These are phyloP conservation scores for Lachnum nothofagi DNA, from an alignment of 2,329 filamentous ascomycete species.

Conservation along the genomic window DNA sequence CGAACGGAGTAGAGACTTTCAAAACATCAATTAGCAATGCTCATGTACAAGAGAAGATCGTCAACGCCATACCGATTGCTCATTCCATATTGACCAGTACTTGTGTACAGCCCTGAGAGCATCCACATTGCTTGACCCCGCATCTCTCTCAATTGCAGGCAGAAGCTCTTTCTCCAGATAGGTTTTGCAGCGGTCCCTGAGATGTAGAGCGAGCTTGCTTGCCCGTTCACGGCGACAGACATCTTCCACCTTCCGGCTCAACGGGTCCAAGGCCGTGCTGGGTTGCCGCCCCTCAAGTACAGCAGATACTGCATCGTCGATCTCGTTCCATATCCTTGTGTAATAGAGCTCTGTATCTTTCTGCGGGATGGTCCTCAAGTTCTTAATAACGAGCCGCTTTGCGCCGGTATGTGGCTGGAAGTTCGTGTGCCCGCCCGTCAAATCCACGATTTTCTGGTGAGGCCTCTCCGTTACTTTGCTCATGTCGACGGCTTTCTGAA, in stretches of 20 bases:
- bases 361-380: slow-evolving; percentile 60
- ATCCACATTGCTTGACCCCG: slow-evolving; percentile 53
- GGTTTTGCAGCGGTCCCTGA: slow-evolving; percentile 60
- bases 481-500: slow-evolving; percentile 19
- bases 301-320: slow-evolving; percentile 66
- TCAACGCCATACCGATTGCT: slow-evolving; percentile 57
- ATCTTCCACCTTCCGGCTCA: slow-evolving; percentile 89
- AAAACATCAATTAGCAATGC: slow-evolving; percentile 11
- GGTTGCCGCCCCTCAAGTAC: slow-evolving; percentile 65
- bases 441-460: slow-evolving; percentile 21
- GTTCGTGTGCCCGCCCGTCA: slow-evolving; percentile 25
- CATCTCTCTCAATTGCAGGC: slow-evolving; percentile 46
- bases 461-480: slow-evolving; percentile 20
- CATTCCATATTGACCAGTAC: slow-evolving; percentile 73
- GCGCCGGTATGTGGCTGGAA: slow-evolving; percentile 73
- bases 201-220: slow-evolving; percentile 58
- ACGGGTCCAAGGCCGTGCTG: slow-evolving; percentile 72
- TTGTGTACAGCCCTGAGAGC: slow-evolving; percentile 52
- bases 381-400: slow-evolving; percentile 90
- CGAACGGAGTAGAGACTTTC: slow-evolving; percentile 69
- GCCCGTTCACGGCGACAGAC: slow-evolving; percentile 76
- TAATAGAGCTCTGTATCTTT: slow-evolving; percentile 72
- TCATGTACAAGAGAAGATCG: not conserved
- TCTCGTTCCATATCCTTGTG: slow-evolving; percentile 65
- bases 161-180: slow-evolving; percentile 62